These are phyloP conservation scores for Xylariaceae sp. DNA, from an alignment of 2,329 filamentous ascomycete genomes.

Conservation along the genomic window DNA sequence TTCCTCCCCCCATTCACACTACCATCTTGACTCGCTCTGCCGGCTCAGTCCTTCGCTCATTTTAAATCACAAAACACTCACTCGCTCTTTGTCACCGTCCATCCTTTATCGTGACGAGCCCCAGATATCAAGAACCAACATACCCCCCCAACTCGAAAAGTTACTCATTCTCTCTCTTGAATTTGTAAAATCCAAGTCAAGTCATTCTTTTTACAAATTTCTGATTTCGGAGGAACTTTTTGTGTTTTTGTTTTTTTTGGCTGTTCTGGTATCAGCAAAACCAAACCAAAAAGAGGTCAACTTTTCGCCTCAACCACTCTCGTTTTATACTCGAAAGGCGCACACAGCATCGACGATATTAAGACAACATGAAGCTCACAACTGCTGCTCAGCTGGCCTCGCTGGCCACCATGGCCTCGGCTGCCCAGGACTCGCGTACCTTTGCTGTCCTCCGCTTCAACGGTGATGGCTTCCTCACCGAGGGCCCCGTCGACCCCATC, in stretches of 20 bases:
- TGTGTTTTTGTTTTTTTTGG: too few species aligned
- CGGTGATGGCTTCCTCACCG: slow-evolving; percentile 55
- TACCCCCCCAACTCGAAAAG: too few species aligned
- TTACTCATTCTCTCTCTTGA: slow-evolving; percentile 1
- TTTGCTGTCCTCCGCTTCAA: slow-evolving; percentile 68
- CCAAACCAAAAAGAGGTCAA: too few species aligned
- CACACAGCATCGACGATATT: neutral
- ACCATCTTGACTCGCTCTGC: slow-evolving; percentile 23
- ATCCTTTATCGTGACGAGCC: slow-evolving; percentile 25
- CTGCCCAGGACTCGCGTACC: slow-evolving; percentile 42
- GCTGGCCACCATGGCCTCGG: slow-evolving; percentile 37
- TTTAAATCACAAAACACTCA: slow-evolving; percentile 8
- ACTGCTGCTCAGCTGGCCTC: slow-evolving; percentile 21
- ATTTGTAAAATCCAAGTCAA: slow-evolving; percentile 6
- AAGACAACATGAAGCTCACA: slow-evolving; percentile 24
- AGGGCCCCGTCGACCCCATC: slow-evolving; percentile 62
- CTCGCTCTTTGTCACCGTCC: slow-evolving; percentile 26
- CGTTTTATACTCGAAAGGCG: neutral
- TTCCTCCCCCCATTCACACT: slow-evolving; percentile 20
- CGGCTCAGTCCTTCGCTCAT: slow-evolving; percentile 28
- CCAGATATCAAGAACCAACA: slow-evolving; percentile 12
- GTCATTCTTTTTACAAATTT: slow-evolving; percentile 4
- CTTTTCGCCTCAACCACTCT: too few species aligned
- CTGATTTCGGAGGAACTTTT: too few species aligned
- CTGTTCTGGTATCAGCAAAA: too few species aligned